phyloP scores from a whole-genome alignment of 495 filamentous ascomycete genomes.

The Clohesyomyces aquaticus region DNA sequence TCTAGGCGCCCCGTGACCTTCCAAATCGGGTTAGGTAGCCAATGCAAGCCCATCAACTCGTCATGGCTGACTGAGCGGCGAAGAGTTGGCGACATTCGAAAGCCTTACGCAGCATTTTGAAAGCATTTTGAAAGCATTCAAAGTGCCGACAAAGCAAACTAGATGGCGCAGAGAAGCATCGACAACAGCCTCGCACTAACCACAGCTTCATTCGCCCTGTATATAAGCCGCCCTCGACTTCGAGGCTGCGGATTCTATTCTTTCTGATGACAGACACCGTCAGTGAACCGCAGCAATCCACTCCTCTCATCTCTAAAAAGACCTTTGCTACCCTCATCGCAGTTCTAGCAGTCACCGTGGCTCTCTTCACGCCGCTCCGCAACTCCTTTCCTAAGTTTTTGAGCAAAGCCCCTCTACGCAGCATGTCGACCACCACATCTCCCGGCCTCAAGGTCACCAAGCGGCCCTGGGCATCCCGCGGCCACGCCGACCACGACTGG shows the following conservation, averaged over 20 bases:
- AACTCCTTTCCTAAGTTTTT: conserved; percentile 29
- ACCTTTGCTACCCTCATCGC: conserved; percentile 22
- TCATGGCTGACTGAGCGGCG: not conserved
- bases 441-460: conserved; percentile 45
- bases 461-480: conserved; percentile 57
- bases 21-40: too few relatives aligned
- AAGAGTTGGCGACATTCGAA: not conserved
- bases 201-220: conserved; percentile 1
- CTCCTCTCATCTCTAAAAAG: conserved; percentile 15
- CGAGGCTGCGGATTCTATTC: not conserved
- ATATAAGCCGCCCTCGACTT: conserved; percentile 21
- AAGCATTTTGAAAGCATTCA: not conserved
- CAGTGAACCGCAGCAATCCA: conserved; percentile 7
- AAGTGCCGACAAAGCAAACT: not conserved
- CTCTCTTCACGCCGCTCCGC: conserved; percentile 42
- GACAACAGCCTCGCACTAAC: conserved; percentile 5
- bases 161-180: conserved; percentile 8
- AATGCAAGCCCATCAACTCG: not conserved
- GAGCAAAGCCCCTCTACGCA: conserved; percentile 31
- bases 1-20: too few relatives aligned
- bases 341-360: conserved; percentile 46
- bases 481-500: conserved; percentile 79
- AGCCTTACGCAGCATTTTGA: not conserved
- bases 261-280: conserved; percentile 34
- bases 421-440: conserved; percentile 38